Evolutionary conservation across 2,329 filamentous ascomycete genomes (phyloP), one percentile per base, ranked within the genome.

Genomic region (Aureobasidium subglaciale): DNA sequence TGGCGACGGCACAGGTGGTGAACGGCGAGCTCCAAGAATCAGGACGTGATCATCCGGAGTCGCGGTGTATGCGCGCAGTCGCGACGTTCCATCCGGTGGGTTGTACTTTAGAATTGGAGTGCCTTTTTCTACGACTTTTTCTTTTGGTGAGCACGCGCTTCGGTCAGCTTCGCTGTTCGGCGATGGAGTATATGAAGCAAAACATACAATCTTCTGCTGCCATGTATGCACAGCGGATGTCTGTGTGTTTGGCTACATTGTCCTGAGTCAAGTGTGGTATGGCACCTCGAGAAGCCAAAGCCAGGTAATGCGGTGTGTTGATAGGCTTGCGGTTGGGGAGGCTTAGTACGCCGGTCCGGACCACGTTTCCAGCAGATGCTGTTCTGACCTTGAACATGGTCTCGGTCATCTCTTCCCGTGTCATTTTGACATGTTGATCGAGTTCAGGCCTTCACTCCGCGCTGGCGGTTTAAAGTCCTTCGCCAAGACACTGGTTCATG

Each of bases 181-280:
- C 37, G 48, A 41, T 6, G 55, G 55, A 30, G 25, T 48, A n/a
- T 52, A 25, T 27, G 48, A 55, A 50, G 46, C 56, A 29, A 24
- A 43, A 70, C 87, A 71, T 78, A 96, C 93, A 97, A 71, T 99
- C 93, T 76, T 99, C 93, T 25, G 97, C 74, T 0, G 87, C 88
- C 65, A 93, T 76, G 67, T 95, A 95, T 3, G 88, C 78, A 24
- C 87, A 87, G 25, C 76, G 75, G 58, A 95, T 76, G 5, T 79
- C 68, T 1, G 85, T 84, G 64, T 86, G 77, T 55, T 82, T 84
- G 37, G 73, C 69, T 61, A 93, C 76, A 59, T 87, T 87, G 74
- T 99, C 93, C 35, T 90, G 91, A 3, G 91, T 88, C 61, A 99
- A 73, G 73, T 99, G 93, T 50, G 93, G 90, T 32, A 97, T 76